Evolutionary conservation across 192 early-diverging fungal species (phyloP).

Genomic region (Gorgonomyces haynaldii): DNA sequence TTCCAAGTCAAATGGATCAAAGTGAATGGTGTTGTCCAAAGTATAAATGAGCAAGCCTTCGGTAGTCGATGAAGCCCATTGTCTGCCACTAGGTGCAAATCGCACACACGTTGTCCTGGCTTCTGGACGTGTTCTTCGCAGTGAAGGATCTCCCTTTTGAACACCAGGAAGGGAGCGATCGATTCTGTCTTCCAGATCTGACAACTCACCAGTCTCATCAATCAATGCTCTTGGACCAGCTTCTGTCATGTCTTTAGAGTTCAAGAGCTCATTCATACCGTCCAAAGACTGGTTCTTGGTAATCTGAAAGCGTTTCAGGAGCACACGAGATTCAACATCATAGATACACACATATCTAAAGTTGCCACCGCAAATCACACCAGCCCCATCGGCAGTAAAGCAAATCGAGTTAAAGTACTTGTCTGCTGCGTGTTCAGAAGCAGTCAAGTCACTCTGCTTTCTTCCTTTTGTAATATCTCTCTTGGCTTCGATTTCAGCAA

Average conservation of each 20-base stretch:
- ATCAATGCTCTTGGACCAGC: slow-evolving; percentile 77
- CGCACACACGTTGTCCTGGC: slow-evolving; percentile 73
- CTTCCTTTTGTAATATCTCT: slow-evolving; percentile 87
- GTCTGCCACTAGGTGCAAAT: slow-evolving; percentile 88
- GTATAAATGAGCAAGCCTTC: slow-evolving; percentile 94
- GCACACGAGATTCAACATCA: slow-evolving; percentile 55
- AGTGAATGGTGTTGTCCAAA: slow-evolving; percentile 80
- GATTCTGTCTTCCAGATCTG: slow-evolving; percentile 73
- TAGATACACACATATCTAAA: slow-evolving; percentile 95
- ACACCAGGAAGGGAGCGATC: slow-evolving; percentile 84
- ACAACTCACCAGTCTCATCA: slow-evolving; percentile 67
- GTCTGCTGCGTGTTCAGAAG: slow-evolving; percentile 69
- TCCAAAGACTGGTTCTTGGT: slow-evolving; percentile 89
- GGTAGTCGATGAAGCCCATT: slow-evolving; percentile 92
- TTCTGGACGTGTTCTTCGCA: slow-evolving; percentile 54
- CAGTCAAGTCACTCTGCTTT: slow-evolving; percentile 60
- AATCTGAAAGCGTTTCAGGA: slow-evolving; percentile 85
- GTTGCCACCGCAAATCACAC: slow-evolving; percentile 88
- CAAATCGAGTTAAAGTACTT: slow-evolving; percentile 87
- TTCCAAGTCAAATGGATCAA: slow-evolving; percentile 98
- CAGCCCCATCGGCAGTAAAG: slow-evolving; percentile 88
- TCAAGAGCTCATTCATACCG: slow-evolving; percentile 80
- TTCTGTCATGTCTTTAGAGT: slow-evolving; percentile 88
- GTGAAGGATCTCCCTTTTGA: slow-evolving; percentile 68
- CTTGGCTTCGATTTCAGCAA: slow-evolving; percentile 74